Evolutionary conservation across 2,329 filamentous ascomycete species (phyloP).

Genomic region (Cercospora sp.): DNA sequence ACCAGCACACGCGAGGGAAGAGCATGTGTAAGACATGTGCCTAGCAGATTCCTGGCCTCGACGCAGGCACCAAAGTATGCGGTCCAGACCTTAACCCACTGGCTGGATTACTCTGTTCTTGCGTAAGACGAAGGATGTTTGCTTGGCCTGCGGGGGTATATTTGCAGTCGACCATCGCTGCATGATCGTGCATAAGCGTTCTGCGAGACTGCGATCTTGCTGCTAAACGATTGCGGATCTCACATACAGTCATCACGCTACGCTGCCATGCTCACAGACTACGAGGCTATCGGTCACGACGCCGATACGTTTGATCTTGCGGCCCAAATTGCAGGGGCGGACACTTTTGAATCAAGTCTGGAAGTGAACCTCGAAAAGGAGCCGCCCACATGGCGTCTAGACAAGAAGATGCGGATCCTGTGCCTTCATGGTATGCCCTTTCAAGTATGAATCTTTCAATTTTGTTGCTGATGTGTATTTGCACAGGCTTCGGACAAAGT

Average conservation of each 20-base stretch:
- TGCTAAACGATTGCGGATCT: neutral
- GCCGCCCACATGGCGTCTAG: neutral
- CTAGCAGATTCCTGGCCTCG: neutral
- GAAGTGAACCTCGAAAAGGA: constrained; percentile 18
- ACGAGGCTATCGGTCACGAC: constrained; percentile 17
- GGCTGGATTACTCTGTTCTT: neutral
- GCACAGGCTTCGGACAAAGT: constrained; percentile 24
- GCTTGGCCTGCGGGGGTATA: constrained; percentile 3
- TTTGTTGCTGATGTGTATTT: neutral
- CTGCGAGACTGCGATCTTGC: neutral
- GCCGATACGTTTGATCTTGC: constrained; percentile 11
- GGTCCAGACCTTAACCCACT: neutral
- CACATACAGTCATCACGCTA: neutral
- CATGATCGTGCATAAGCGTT: neutral
- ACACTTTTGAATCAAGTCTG: constrained; percentile 13
- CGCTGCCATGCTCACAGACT: constrained; percentile 16
- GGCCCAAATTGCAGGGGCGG: constrained; percentile 12
- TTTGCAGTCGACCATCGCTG: neutral
- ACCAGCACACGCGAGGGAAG: neutral
- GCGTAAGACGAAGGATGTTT: neutral
- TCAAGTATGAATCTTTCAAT: neutral
- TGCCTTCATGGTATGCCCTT: constrained; percentile 16
- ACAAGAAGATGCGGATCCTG: constrained; percentile 15
- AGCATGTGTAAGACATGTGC: neutral
- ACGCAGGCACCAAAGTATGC: constrained; percentile 3